A percentile compares a stretch with the other conserved stretches of the same genome.
phyloP scores from a whole-genome alignment of 208 protist genomes.

The Ichthyophonus hoferi region DNA sequence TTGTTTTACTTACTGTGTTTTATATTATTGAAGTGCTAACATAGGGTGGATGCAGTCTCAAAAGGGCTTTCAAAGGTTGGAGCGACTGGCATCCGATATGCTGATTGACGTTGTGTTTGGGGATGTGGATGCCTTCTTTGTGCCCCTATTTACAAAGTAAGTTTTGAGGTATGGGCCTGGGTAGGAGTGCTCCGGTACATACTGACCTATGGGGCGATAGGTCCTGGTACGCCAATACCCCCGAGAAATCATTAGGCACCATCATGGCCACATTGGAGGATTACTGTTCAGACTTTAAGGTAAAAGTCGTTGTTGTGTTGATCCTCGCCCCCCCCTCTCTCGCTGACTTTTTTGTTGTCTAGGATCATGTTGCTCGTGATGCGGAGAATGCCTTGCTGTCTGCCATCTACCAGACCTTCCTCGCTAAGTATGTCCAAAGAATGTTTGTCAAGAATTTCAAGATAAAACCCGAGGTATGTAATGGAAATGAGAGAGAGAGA shows the following conservation, averaged over 20 bases:
- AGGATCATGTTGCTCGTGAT: too few relatives aligned
- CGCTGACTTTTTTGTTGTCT: too few relatives aligned
- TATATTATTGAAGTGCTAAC: too few relatives aligned
- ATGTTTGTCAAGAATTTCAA: background rate
- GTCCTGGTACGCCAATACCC: background rate
- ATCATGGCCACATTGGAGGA: slow-evolving; percentile 15
- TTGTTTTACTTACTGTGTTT: too few relatives aligned
- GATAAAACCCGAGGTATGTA: background rate
- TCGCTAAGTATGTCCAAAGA: background rate
- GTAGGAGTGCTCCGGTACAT: background rate
- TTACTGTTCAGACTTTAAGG: slow-evolving; percentile 6
- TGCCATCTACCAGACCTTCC: background rate
- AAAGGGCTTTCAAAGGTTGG: background rate
- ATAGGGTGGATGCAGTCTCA: too few relatives aligned
- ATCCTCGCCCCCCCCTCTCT: too few relatives aligned
- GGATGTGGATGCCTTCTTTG: background rate
- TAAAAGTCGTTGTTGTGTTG: too few relatives aligned
- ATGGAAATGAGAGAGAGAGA: too few relatives aligned
- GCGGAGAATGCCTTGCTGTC: too few relatives aligned
- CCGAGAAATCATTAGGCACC: background rate
- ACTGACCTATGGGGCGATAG: background rate
- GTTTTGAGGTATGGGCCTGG: background rate
- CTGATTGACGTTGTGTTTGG: slow-evolving; percentile 13
- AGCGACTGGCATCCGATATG: background rate
- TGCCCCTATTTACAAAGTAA: background rate